phyloP scores from a whole-genome alignment of 805 yeast genomes.

The Spencermartinsiella europaea region DNA sequence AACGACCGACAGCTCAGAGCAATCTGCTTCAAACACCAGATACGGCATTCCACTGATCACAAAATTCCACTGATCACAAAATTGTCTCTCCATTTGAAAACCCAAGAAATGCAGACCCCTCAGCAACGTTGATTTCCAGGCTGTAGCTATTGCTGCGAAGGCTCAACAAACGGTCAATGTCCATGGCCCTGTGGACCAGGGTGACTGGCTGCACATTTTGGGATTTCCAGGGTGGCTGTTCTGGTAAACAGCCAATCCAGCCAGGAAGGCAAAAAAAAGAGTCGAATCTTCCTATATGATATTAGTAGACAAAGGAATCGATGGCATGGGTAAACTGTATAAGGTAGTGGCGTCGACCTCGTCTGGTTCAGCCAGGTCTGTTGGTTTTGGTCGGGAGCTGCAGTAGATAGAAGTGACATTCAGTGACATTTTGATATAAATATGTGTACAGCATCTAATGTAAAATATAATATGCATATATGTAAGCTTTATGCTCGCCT shows the following conservation, averaged over 20 bases:
- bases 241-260: conserved; percentile 41
- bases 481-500: no score
- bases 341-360: conserved; percentile 65
- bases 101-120: conserved; percentile 78
- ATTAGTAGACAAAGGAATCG: conserved; percentile 53
- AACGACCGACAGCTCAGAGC: conserved; percentile 47
- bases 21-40: conserved; percentile 37
- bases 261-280: conserved; percentile 45
- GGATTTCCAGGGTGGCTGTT: conserved; percentile 60
- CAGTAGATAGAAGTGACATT: not conserved
- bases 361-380: conserved; percentile 37
- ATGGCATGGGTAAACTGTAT: conserved; percentile 71
- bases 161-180: conserved; percentile 27
- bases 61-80: conserved; percentile 57
- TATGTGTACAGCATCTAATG: no score
- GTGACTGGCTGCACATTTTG: conserved; percentile 69
- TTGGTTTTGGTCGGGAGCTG: conserved; percentile 48
- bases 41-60: conserved; percentile 48
- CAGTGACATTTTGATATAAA: no score
- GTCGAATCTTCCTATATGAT: conserved; percentile 56
- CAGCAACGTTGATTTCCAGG: conserved; percentile 75
- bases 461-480: no score
- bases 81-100: conserved; percentile 68
- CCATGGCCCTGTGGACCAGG: conserved; percentile 66
- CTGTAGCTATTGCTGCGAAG: conserved; percentile 39